Percentiles rank a stretch among this genome's conserved stretches.
Evolutionary conservation across 2,329 filamentous ascomycete genomes (phyloP).

Genomic region (Aureobasidium sp.): DNA sequence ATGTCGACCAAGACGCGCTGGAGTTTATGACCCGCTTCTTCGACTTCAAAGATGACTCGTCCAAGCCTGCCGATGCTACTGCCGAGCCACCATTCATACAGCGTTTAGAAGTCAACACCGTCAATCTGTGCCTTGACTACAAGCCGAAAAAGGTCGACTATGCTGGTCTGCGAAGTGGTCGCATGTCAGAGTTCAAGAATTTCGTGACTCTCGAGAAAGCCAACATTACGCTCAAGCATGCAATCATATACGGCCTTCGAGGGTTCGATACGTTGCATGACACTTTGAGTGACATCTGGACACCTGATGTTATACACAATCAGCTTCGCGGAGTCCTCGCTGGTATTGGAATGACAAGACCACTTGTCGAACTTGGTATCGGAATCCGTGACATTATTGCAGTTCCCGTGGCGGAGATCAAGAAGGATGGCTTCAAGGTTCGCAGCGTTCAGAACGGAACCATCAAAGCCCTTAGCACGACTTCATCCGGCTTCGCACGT

Average conservation of each 20-base stretch:
- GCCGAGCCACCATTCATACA: slow-evolving; percentile 64
- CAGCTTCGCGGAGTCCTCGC: slow-evolving; percentile 85
- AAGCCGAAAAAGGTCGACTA: slow-evolving; percentile 99
- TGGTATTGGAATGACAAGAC: slow-evolving; percentile 81
- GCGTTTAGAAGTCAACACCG: slow-evolving; percentile 74
- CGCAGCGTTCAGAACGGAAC: slow-evolving; percentile 89
- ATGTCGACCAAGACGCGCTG: slow-evolving; percentile 94
- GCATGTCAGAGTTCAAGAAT: slow-evolving; percentile 98
- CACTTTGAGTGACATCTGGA: slow-evolving; percentile 93
- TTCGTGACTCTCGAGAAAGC: slow-evolving; percentile 88
- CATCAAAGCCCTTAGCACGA: slow-evolving; percentile 81
- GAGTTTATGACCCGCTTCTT: slow-evolving; percentile 98
- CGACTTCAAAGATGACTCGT: slow-evolving; percentile 80
- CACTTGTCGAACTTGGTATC: slow-evolving; percentile 81
- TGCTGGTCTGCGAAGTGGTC: slow-evolving; percentile 79
- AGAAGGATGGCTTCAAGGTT: slow-evolving; percentile 85
- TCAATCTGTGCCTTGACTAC: slow-evolving; percentile 85
- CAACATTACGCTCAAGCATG: slow-evolving; percentile 75
- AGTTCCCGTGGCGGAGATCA: slow-evolving; percentile 85
- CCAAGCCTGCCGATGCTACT: slow-evolving; percentile 33
- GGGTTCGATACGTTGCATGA: slow-evolving; percentile 87
- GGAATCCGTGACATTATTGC: slow-evolving; percentile 81
- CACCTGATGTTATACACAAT: slow-evolving; percentile 80
- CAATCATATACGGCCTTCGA: slow-evolving; percentile 84
- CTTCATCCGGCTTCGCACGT: slow-evolving; percentile 87